phyloP scores from a whole-genome alignment of 495 filamentous ascomycete species.

The Cercophora newfieldiana region DNA sequence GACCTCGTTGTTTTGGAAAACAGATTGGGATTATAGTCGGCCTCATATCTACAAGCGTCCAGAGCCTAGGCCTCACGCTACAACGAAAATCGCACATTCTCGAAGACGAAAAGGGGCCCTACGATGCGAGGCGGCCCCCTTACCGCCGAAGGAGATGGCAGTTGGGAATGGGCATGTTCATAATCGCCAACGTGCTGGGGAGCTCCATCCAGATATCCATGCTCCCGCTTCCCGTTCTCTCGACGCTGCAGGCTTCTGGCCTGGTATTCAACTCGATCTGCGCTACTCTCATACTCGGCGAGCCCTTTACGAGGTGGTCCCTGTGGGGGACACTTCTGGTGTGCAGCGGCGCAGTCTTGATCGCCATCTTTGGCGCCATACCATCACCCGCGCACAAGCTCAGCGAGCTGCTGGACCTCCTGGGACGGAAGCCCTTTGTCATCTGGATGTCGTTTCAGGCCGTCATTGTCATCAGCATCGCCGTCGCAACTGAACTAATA shows the following conservation, averaged over 20 bases:
- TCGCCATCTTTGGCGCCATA: conserved; percentile 91
- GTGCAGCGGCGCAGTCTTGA: conserved; percentile 79
- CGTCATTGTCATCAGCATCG: conserved; percentile 67
- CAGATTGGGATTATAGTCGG: conserved; percentile 93
- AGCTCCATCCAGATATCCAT: conserved; percentile 98
- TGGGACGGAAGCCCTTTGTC: conserved; percentile 76
- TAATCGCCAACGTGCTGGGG: conserved; percentile 88
- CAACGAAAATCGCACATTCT: conserved; percentile 98
- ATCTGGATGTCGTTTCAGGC: conserved; percentile 84
- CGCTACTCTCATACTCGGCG: conserved; percentile 87
- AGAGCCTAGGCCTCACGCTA: conserved; percentile 93
- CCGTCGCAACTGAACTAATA: conserved; percentile 62
- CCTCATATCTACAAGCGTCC: conserved; percentile 86
- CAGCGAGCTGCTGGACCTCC: conserved; percentile 73
- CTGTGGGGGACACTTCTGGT: conserved; percentile 87
- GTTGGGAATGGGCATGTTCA: conserved; percentile 96
- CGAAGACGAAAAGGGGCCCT: conserved; percentile 87
- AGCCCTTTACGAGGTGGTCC: conserved; percentile 92
- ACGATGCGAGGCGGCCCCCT: conserved; percentile 78
- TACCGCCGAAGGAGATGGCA: conserved; percentile 95
- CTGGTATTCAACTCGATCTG: conserved; percentile 98
- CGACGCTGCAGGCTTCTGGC: conserved; percentile 92
- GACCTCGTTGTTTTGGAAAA: conserved; percentile 19
- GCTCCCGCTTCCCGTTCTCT: conserved; percentile 89
- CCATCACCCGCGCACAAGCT: conserved; percentile 92